Conservation (phyloP, 345 rosid genomes). For the Bretschneidera sinensis region DNA sequence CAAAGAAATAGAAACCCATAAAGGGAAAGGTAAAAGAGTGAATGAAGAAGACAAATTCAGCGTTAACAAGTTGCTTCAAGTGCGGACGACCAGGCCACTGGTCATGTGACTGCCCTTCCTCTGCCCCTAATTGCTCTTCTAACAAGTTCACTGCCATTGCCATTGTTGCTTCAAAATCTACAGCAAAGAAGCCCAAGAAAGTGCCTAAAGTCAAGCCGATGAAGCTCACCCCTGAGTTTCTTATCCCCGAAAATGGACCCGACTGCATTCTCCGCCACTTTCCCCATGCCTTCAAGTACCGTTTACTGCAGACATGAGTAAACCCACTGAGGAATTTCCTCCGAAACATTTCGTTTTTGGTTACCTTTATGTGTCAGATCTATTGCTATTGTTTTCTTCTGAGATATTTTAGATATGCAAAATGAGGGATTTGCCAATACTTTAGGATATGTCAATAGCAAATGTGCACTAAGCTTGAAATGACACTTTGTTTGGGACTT, state of each 20-base stretch:
- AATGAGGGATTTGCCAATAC: too few relatives aligned
- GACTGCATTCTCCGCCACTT: constrained; percentile 84
- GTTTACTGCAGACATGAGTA: constrained; percentile 84
- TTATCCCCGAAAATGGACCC: constrained; percentile 77
- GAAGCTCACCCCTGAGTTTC: constrained; percentile 79
- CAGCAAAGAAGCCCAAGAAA: constrained; percentile 50
- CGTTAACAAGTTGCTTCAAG: constrained; percentile 88
- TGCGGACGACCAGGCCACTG: constrained; percentile 98
- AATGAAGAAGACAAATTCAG: constrained; percentile 45
- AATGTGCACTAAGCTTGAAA: too few relatives aligned
- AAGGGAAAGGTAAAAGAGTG: background rate
- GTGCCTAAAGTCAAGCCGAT: constrained; percentile 48
- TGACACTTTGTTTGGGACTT: too few relatives aligned
- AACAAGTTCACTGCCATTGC: constrained; percentile 2
- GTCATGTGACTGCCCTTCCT: constrained; percentile 85
- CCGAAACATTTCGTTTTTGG: too few relatives aligned
- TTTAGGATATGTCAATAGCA: too few relatives aligned
- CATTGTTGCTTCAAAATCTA: constrained; percentile 2
- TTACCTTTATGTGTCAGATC: too few relatives aligned
- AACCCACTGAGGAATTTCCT: constrained; percentile 2
- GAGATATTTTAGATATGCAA: too few relatives aligned
- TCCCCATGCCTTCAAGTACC: constrained; percentile 70
- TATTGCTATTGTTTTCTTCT: too few relatives aligned
- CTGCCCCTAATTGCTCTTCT: constrained; percentile 14
- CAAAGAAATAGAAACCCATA: background rate